These are phyloP conservation scores for Buxus sempervirens DNA, from an alignment of 164 flowering plant species.

Conservation along the genomic window DNA sequence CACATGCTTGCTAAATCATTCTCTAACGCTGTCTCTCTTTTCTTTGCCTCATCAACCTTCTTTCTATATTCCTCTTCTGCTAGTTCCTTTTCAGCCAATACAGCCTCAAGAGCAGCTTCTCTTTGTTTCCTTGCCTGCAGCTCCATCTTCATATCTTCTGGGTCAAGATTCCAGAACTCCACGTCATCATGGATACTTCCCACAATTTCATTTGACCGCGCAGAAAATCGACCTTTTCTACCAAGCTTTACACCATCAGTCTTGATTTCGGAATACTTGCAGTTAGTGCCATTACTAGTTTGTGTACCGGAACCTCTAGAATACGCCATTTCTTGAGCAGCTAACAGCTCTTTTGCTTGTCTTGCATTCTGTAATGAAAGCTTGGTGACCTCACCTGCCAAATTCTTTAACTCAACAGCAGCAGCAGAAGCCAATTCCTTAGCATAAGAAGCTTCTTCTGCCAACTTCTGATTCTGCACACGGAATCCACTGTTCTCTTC, in stretches of 20 bases:
- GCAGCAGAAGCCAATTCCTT: conserved; percentile 99
- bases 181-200: conserved; percentile 51
- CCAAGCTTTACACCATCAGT: conserved; percentile 46
- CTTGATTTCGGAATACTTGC: conserved; percentile 43
- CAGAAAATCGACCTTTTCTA: conserved; percentile 52
- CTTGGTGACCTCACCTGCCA: conserved; percentile 92
- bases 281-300: conserved; percentile 46
- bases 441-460: conserved; percentile 98
- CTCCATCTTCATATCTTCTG: conserved; percentile 81
- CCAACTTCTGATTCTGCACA: conserved; percentile 84
- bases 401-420: conserved; percentile 92
- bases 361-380: conserved; percentile 82
- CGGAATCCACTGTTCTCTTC: conserved; percentile 86
- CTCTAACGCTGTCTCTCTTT: conserved; percentile 79
- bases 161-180: conserved; percentile 68
- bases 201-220: conserved; percentile 45
- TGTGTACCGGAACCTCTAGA: conserved; percentile 43
- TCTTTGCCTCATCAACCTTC: conserved; percentile 74
- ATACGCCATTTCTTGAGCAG: conserved; percentile 59
- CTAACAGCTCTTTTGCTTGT: conserved; percentile 68
- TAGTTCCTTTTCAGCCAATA: conserved; percentile 78
- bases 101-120: conserved; percentile 83
- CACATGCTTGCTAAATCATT: conserved; percentile 98
- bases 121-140: conserved; percentile 79
- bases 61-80: conserved; percentile 70